Conservation (phyloP, 306 rosid genomes). For the Sicyos baderoa region DNA sequence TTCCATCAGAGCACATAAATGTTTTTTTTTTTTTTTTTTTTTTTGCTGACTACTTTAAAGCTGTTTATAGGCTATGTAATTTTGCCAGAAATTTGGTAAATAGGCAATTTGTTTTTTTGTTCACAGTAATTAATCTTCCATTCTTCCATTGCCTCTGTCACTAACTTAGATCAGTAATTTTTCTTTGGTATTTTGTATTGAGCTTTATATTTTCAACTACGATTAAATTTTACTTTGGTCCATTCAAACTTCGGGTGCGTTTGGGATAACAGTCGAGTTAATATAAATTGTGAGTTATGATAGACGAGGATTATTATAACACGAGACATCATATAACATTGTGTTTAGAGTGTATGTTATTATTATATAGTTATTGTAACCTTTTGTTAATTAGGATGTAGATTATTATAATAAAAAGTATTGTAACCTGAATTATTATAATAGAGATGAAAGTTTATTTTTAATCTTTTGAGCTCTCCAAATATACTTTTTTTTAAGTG, state of each 20-base stretch:
- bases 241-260: neutral
- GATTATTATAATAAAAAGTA: no score
- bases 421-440: no score
- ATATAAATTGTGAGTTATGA: no score
- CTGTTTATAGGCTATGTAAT: constrained; percentile 16
- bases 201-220: neutral
- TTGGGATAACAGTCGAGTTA: no score
- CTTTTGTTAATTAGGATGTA: no score
- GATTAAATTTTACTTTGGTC: neutral
- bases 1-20: constrained; percentile 26
- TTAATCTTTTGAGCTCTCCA: neutral
- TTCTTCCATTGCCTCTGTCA: neutral
- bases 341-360: no score
- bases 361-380: no score
- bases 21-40: neutral
- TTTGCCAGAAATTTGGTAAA: constrained; percentile 12
- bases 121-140: neutral
- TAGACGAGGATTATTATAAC: no score
- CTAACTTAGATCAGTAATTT: neutral
- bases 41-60: neutral
- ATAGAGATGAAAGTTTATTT: neutral
- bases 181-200: neutral
- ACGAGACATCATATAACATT: no score
- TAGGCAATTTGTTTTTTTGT: neutral
- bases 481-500: neutral